A percentile compares a stretch with the other conserved stretches of the same genome.
Evolutionary conservation across 164 flowering plant species (phyloP).

Genomic region (Aristolochia contorta): DNA sequence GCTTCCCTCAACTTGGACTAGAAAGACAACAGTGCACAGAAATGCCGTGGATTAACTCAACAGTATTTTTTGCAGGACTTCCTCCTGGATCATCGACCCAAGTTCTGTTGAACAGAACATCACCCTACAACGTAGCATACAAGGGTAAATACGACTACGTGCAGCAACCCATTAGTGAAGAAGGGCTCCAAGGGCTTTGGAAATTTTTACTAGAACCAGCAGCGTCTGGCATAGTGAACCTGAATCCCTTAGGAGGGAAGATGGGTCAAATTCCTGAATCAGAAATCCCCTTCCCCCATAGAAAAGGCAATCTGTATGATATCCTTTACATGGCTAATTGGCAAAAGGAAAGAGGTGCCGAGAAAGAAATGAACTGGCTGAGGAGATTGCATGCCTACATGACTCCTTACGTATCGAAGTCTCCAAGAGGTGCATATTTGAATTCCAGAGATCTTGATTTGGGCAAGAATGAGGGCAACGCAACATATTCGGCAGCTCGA

Average conservation of each 20-base stretch:
- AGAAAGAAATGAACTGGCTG: constrained; percentile 6
- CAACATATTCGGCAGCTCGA: background rate
- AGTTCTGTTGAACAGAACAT: constrained; percentile 1
- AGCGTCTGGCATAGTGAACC: background rate
- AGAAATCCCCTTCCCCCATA: constrained; percentile 7
- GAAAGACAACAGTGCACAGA: background rate
- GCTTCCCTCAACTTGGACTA: constrained; percentile 6
- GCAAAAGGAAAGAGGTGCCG: background rate
- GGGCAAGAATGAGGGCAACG: background rate
- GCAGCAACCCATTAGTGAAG: constrained; percentile 8
- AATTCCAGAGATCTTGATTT: constrained; percentile 14
- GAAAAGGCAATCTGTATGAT: constrained; percentile 2
- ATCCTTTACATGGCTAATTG: background rate
- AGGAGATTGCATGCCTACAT: constrained; percentile 5
- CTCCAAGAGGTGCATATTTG: constrained; percentile 11
- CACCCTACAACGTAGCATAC: background rate
- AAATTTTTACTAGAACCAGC: background rate
- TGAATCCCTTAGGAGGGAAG: constrained; percentile 6
- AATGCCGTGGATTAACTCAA: constrained; percentile 9
- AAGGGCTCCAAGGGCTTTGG: constrained; percentile 6
- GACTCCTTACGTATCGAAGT: constrained; percentile 8
- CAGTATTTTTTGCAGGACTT: background rate
- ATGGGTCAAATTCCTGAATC: constrained; percentile 4
- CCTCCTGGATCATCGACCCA: background rate
- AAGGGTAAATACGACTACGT: constrained; percentile 10